Conservation (phyloP, 352 stramenopile species). For the Paralagenidium karlingii region DNA sequence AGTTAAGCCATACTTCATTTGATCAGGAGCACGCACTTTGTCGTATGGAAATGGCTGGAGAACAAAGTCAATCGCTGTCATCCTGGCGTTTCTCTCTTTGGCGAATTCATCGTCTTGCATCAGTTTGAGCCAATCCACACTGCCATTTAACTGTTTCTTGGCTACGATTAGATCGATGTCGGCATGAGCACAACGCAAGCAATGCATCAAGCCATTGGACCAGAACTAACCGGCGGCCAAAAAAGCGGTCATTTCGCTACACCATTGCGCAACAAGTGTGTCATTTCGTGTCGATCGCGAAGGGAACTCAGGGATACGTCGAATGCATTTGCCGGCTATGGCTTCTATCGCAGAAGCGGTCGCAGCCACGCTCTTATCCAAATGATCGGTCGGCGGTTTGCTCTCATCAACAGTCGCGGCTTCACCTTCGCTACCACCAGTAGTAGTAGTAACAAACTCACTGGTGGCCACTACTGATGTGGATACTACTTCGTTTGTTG, state of each 20-base stretch:
- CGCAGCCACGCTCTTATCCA: no score
- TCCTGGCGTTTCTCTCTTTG: slow-evolving; percentile 35
- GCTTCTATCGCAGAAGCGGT: background rate
- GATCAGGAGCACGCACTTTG: slow-evolving; percentile 15
- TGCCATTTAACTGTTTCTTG: background rate
- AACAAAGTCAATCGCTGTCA: slow-evolving; percentile 79
- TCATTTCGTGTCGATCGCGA: slow-evolving; percentile 30
- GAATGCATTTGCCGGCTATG: background rate
- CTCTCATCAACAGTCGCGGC: slow-evolving; percentile 3
- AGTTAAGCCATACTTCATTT: background rate
- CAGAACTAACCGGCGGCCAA: slow-evolving; percentile 5
- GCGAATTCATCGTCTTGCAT: slow-evolving; percentile 29
- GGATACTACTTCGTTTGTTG: no score
- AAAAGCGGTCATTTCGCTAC: slow-evolving; percentile 41
- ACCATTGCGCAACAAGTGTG: slow-evolving; percentile 48
- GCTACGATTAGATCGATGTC: slow-evolving; percentile 11
- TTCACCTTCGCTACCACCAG: no score
- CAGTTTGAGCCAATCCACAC: slow-evolving; percentile 35
- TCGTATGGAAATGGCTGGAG: slow-evolving; percentile 65
- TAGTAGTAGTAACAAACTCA: no score
- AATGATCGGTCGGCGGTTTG: slow-evolving; percentile 6
- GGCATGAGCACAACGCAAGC: slow-evolving; percentile 2
- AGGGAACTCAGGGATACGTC: slow-evolving; percentile 30
- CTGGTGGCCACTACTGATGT: no score
- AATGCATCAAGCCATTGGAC: background rate